These are phyloP conservation scores for Nymphaea thermarum DNA, from an alignment of 164 flowering plant species.

Conservation along the genomic window DNA sequence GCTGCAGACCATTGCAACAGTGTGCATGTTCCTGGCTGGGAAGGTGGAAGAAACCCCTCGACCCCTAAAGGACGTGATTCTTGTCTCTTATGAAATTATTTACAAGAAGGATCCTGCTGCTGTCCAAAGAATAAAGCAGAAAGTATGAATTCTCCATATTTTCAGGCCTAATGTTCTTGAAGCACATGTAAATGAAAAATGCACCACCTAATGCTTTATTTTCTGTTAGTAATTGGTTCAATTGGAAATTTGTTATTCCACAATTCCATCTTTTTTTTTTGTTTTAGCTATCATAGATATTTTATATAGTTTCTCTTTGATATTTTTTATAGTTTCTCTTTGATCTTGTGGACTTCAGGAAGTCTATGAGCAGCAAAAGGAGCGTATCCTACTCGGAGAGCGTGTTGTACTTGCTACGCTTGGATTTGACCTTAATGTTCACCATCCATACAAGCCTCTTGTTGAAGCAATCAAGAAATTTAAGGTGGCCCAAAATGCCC, in stretches of 20 bases:
- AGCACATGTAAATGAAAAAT: neutral
- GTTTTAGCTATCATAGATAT: neutral
- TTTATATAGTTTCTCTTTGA: neutral
- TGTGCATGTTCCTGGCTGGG: conserved; percentile 82
- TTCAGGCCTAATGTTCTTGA: neutral
- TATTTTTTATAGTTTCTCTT: neutral
- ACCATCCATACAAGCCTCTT: conserved; percentile 23
- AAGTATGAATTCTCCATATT: conserved; percentile 22
- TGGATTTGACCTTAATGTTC: conserved; percentile 18
- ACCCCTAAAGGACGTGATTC: conserved; percentile 61
- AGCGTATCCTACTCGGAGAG: conserved; percentile 18
- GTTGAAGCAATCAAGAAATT: conserved; percentile 31
- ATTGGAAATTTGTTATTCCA: neutral
- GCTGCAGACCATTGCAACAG: conserved; percentile 65
- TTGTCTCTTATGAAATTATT: conserved; percentile 69
- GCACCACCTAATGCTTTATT: neutral
- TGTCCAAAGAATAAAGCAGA: conserved; percentile 61
- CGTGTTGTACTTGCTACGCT: conserved; percentile 21
- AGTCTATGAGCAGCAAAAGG: conserved; percentile 16
- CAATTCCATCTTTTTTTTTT: neutral
- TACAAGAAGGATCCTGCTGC: conserved; percentile 68
- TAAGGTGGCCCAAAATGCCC: conserved; percentile 23
- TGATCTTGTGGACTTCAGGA: conserved; percentile 11
- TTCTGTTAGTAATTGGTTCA: neutral
- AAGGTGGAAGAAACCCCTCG: conserved; percentile 86